Evolutionary conservation across 1,284 basidiomycete genomes (phyloP).

Genomic region (Phellinidium pouzarii): DNA sequence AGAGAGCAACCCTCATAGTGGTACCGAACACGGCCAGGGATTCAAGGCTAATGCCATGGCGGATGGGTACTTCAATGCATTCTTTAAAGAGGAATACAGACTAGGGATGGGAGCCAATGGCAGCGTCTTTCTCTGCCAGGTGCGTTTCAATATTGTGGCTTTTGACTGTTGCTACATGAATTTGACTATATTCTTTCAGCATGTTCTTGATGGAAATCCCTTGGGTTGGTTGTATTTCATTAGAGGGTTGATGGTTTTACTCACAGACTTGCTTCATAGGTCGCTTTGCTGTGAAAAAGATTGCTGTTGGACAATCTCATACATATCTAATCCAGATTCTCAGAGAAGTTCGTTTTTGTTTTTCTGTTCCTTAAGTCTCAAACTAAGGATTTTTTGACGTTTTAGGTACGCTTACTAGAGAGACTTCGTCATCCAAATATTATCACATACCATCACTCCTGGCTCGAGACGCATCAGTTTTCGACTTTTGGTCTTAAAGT

Average conservation of each 20-base stretch:
- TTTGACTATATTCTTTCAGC: slow-evolving; percentile 35
- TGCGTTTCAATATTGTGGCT: slow-evolving; percentile 29
- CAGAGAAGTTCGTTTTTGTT: slow-evolving; percentile 49
- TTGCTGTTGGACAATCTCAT: slow-evolving; percentile 86
- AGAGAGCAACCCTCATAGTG: slow-evolving; percentile 12
- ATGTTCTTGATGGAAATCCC: slow-evolving; percentile 73
- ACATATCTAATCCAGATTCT: slow-evolving; percentile 77
- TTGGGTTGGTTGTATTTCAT: slow-evolving; percentile 41
- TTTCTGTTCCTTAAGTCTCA: neutral
- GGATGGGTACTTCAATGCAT: slow-evolving; percentile 78
- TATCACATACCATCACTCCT: slow-evolving; percentile 91
- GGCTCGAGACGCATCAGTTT: slow-evolving; percentile 83
- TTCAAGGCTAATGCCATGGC: slow-evolving; percentile 68
- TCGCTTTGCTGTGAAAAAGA: slow-evolving; percentile 91
- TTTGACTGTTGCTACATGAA: slow-evolving; percentile 4
- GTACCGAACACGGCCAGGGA: slow-evolving; percentile 23
- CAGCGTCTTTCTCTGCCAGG: slow-evolving; percentile 81
- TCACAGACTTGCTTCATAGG: slow-evolving; percentile 33
- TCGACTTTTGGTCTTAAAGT: slow-evolving; percentile 80
- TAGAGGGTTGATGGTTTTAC: neutral
- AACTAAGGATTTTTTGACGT: too few species aligned
- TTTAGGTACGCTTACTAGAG: slow-evolving; percentile 74
- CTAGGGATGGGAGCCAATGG: slow-evolving; percentile 93
- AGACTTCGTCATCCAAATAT: slow-evolving; percentile 88
- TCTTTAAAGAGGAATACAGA: slow-evolving; percentile 82